phyloP scores from a whole-genome alignment of 345 rosid species.

The Eucalyptus caleyi region DNA sequence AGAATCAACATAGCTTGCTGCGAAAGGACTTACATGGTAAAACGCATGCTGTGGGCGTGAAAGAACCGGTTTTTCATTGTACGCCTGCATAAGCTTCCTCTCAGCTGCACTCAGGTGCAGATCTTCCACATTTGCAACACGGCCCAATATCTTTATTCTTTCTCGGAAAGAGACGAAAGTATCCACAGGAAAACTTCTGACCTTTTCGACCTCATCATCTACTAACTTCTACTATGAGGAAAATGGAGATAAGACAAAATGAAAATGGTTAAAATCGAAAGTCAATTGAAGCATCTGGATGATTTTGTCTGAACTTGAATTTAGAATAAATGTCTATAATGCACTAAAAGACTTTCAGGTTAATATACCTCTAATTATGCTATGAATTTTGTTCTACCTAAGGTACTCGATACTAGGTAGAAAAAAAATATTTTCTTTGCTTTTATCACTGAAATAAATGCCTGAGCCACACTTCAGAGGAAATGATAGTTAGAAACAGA shows the following conservation, averaged over 20 bases:
- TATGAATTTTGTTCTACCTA: neutral
- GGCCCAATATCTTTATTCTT: conserved; percentile 90
- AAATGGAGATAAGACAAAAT: neutral
- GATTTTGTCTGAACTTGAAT: neutral
- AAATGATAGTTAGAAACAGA: neutral
- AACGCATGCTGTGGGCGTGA: conserved; percentile 96
- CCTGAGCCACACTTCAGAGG: neutral
- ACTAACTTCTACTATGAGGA: conserved; percentile 49
- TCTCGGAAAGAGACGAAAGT: conserved; percentile 63
- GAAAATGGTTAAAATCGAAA: neutral
- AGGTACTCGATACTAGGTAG: neutral
- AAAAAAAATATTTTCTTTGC: neutral
- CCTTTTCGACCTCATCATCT: conserved; percentile 86
- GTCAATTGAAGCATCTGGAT: neutral
- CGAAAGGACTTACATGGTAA: conserved; percentile 28
- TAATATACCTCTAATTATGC: neutral
- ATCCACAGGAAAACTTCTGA: conserved; percentile 81
- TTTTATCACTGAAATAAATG: neutral
- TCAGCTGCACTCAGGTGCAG: conserved; percentile 83
- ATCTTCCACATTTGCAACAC: conserved; percentile 84
- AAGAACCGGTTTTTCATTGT: conserved; percentile 97
- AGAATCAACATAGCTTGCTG: neutral
- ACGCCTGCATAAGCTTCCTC: conserved; percentile 92
- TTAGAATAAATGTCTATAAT: neutral
- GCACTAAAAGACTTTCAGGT: neutral